A percentile compares a stretch with the other conserved stretches of the same genome.
Conservation (phyloP, 352 stramenopile genomes). For the Globisporangium carolinianum region DNA sequence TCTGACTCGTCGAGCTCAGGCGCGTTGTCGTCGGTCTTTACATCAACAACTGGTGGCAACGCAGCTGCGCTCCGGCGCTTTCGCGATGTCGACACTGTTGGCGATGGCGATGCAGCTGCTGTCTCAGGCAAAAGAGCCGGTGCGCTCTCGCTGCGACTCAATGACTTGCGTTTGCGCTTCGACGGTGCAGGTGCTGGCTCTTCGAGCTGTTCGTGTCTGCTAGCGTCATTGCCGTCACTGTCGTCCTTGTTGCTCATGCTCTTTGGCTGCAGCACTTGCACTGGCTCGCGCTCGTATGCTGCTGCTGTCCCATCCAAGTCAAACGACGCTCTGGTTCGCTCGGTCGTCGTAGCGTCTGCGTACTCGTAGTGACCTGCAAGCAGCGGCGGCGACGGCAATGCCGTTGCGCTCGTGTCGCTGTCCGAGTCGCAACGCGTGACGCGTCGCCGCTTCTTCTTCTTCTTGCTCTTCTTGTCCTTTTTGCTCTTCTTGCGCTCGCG, state of each 20-base stretch:
- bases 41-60: slow-evolving; percentile 9
- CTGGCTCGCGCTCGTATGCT: slow-evolving; percentile 2
- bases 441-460: slow-evolving; percentile 34
- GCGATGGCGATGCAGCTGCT: neutral
- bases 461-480: slow-evolving; percentile 53
- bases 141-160: neutral
- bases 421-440: slow-evolving; percentile 29
- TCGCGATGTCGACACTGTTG: neutral
- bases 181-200: slow-evolving; percentile 4
- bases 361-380: slow-evolving; percentile 37
- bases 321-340: slow-evolving; percentile 4
- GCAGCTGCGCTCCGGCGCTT: neutral
- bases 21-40: neutral
- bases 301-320: neutral
- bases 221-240: neutral
- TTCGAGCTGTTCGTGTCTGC: no score
- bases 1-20: neutral
- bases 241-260: slow-evolving; percentile 3
- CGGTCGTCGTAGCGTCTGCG: slow-evolving; percentile 12
- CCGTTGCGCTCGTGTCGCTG: slow-evolving; percentile 37
- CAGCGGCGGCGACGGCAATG: slow-evolving; percentile 35
- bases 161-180: slow-evolving; percentile 4
- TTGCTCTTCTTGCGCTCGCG: slow-evolving; percentile 28
- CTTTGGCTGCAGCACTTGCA: neutral
- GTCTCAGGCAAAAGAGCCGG: no score